phyloP scores from a whole-genome alignment of 352 stramenopile genomes.

The Pythium dissotocum region DNA sequence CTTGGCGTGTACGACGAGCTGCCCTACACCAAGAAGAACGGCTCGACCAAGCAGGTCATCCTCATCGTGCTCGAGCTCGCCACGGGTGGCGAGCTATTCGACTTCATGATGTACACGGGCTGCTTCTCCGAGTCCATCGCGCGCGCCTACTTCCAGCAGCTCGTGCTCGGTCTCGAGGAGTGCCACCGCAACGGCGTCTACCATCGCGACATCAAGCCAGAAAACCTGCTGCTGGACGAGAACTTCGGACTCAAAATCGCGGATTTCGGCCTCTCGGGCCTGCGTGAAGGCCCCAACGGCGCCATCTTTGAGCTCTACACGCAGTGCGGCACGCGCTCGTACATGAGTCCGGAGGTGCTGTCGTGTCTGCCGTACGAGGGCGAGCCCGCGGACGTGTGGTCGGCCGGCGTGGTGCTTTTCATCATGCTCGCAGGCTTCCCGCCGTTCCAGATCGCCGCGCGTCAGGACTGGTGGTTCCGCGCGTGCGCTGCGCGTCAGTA shows the following conservation, averaged over 20 bases:
- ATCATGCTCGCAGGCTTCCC: constrained; percentile 93
- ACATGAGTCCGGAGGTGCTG: constrained; percentile 94
- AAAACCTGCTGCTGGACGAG: constrained; percentile 91
- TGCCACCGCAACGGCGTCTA: constrained; percentile 87
- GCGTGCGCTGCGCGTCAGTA: constrained; percentile 71
- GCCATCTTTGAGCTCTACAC: constrained; percentile 75
- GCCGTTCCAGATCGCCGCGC: constrained; percentile 88
- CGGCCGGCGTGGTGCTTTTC: constrained; percentile 91
- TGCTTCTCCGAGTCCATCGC: constrained; percentile 86
- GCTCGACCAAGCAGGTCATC: constrained; percentile 74
- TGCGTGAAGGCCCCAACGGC: constrained; percentile 63
- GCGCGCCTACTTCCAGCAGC: constrained; percentile 88
- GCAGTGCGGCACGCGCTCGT: constrained; percentile 89
- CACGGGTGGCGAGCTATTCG: constrained; percentile 86
- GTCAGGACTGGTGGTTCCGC: constrained; percentile 91
- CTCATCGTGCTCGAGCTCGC: constrained; percentile 90
- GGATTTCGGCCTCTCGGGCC: constrained; percentile 95
- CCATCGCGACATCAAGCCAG: constrained; percentile 93
- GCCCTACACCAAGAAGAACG: constrained; percentile 74
- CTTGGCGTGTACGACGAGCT: constrained; percentile 76
- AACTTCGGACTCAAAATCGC: constrained; percentile 90
- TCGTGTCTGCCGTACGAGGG: constrained; percentile 84
- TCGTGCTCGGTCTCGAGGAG: constrained; percentile 74
- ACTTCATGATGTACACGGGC: constrained; percentile 94
- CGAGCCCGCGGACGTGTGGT: constrained; percentile 90